Evolutionary conservation across 805 yeast genomes (phyloP), one percentile per base, ranked within the genome.

Genomic region (Candida silvicultrix): DNA sequence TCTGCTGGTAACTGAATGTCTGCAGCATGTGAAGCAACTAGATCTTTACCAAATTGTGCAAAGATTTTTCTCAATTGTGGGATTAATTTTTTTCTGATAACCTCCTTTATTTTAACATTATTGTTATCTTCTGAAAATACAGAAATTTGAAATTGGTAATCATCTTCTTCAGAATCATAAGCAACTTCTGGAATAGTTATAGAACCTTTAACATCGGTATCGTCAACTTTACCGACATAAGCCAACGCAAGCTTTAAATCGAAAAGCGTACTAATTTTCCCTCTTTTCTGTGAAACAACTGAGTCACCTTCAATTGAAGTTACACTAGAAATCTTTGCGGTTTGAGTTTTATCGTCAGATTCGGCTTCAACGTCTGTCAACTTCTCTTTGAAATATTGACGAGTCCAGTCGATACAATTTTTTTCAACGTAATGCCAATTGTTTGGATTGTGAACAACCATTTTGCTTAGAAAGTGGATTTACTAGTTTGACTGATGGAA

Each of bases 401-500:
- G 80, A 12, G 97, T 76, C 99, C 99, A 94, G 46, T 79, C 83
- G 47, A 92, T 77, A 69, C 99, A 94, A 73, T 94, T 94, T 67
- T 92, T 92, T 69, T 92, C 97, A 51, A 90, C 97, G 98, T 98
- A 94, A 74, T 94, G 99, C 99, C 99, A 92, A 70, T 92, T 92
- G 67, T 94, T 94, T 36, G 98, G 98, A 75, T 92, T 94, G 68
- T 89, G 85, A 29, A 94, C 90, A 37, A 87, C 97, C 97, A 92
- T 92, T 15, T 15, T 41, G 16, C 9, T 23, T 23, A n/a, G n/a
- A n/a, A n/a, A n/a, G n/a, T n/a, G n/a, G n/a, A n/a, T n/a, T n/a
- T n/a, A n/a, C n/a, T n/a, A n/a, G n/a, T n/a, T n/a, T n/a, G n/a
- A n/a, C n/a, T n/a, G n/a, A n/a, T n/a, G n/a, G n/a, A n/a, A n/a